Conservation (phyloP, 768 basidiomycete genomes). For the Hortiboletus flavorubellus region DNA sequence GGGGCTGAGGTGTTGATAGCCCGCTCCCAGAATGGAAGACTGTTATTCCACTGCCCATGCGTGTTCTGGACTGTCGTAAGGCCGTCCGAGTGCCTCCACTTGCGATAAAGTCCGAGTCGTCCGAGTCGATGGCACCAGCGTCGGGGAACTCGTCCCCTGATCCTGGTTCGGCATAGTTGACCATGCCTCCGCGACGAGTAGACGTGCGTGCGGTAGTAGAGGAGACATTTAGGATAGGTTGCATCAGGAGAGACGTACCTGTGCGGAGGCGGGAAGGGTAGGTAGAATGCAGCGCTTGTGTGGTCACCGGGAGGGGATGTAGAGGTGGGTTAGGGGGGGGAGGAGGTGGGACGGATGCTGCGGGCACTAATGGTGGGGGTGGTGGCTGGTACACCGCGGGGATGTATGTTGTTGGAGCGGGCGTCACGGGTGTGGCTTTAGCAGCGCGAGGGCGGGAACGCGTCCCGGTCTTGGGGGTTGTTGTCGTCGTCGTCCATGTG, state of each 20-base stretch:
- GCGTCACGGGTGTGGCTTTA: slow-evolving; percentile 40
- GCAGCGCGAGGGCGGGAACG: slow-evolving; percentile 39
- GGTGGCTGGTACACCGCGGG: slow-evolving; percentile 39
- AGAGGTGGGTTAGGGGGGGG: slow-evolving; percentile 48
- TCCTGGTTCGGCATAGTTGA: slow-evolving; percentile 86
- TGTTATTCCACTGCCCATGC: slow-evolving; percentile 46
- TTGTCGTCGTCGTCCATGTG: slow-evolving; percentile 61
- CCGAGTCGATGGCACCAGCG: slow-evolving; percentile 77
- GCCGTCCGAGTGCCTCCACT: slow-evolving; percentile 62
- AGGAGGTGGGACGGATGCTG: slow-evolving; percentile 25
- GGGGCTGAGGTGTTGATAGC: slow-evolving; percentile 33
- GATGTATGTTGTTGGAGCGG: slow-evolving; percentile 32
- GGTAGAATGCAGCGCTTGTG: slow-evolving; percentile 76
- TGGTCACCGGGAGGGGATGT: slow-evolving; percentile 53
- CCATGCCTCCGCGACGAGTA: slow-evolving; percentile 60
- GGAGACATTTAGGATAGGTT: slow-evolving; percentile 64
- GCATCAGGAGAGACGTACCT: slow-evolving; percentile 85
- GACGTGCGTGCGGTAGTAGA: slow-evolving; percentile 43
- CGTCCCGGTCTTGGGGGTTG: slow-evolving; percentile 41
- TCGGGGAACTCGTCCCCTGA: slow-evolving; percentile 81
- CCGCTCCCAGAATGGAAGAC: slow-evolving; percentile 56
- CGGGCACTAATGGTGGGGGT: slow-evolving; percentile 30
- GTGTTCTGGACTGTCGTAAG: slow-evolving; percentile 43
- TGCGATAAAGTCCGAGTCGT: slow-evolving; percentile 78
- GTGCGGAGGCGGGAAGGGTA: slow-evolving; percentile 91